These are phyloP conservation scores for Corinectria fuckeliana DNA, from an alignment of 2,329 filamentous ascomycete genomes.

Conservation along the genomic window DNA sequence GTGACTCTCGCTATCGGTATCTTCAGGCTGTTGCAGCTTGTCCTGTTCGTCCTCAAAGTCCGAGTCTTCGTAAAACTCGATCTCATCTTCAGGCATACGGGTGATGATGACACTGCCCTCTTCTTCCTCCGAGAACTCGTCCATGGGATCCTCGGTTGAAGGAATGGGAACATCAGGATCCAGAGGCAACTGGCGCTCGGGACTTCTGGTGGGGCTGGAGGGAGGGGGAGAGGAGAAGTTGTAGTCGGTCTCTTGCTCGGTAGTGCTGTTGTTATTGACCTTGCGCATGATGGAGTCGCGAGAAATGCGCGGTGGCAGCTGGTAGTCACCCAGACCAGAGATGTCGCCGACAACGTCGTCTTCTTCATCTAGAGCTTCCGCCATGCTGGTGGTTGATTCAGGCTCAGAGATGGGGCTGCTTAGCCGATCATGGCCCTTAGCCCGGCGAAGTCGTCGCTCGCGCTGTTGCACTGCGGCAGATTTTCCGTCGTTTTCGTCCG, in stretches of 20 bases:
- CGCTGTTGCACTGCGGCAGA: conserved; percentile 69
- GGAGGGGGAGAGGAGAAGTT: conserved; percentile 69
- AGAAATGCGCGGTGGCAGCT: conserved; percentile 80
- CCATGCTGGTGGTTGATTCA: conserved; percentile 40
- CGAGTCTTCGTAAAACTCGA: conserved; percentile 66
- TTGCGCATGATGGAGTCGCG: conserved; percentile 92
- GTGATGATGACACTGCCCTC: conserved; percentile 72
- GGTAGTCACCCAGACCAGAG: conserved; percentile 65
- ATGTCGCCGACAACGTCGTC: conserved; percentile 68
- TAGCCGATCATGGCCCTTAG: conserved; percentile 57
- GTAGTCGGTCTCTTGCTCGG: conserved; percentile 67
- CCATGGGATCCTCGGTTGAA: conserved; percentile 75
- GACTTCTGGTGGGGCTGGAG: conserved; percentile 55
- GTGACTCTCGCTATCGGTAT: conserved; percentile 49
- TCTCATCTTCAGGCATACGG: conserved; percentile 65
- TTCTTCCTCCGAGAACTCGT: conserved; percentile 55
- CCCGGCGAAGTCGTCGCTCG: conserved; percentile 72
- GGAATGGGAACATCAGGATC: conserved; percentile 92
- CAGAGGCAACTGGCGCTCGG: conserved; percentile 63
- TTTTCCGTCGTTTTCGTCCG: conserved; percentile 66
- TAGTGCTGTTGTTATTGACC: conserved; percentile 70
- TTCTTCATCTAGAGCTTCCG: conserved; percentile 55
- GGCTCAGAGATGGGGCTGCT: conserved; percentile 52
- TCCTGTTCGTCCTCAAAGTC: conserved; percentile 66
- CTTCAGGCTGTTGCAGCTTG: conserved; percentile 55